phyloP scores from a whole-genome alignment of 805 yeast genomes.

The Kuraishia hungarica region DNA sequence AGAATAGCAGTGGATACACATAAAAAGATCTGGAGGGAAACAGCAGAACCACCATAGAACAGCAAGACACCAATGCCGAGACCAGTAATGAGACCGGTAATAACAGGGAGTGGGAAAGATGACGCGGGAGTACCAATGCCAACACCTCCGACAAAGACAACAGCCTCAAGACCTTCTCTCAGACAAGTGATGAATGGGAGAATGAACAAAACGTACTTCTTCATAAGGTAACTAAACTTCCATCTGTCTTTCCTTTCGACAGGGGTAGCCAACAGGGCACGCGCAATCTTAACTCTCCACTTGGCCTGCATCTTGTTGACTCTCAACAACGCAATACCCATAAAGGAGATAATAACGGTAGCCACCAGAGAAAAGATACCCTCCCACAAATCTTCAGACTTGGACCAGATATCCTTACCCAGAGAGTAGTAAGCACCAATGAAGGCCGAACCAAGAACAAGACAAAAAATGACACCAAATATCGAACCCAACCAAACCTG shows the following conservation, averaged over 20 bases:
- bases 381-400: conserved; percentile 93
- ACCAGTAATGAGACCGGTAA: conserved; percentile 82
- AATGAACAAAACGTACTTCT: conserved; percentile 68
- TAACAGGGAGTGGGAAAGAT: conserved; percentile 90
- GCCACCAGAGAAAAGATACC: conserved; percentile 92
- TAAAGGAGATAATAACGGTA: conserved; percentile 74
- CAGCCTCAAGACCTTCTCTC: conserved; percentile 88
- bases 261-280: conserved; percentile 61
- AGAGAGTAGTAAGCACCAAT: conserved; percentile 87
- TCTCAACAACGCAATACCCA: conserved; percentile 97
- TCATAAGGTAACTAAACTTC: conserved; percentile 44
- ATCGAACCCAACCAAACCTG: conserved; percentile 87
- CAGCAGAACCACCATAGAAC: conserved; percentile 73
- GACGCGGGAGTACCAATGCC: conserved; percentile 63
- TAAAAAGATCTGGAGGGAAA: conserved; percentile 83
- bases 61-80: conserved; percentile 56
- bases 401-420: conserved; percentile 76
- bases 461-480: conserved; percentile 69
- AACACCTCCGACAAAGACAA: conserved; percentile 85
- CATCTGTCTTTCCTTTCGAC: conserved; percentile 39
- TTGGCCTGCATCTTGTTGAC: conserved; percentile 93
- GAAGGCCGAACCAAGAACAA: conserved; percentile 83
- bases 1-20: conserved; percentile 82
- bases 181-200: conserved; percentile 81
- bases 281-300: conserved; percentile 94